Percentiles rank a stretch among this genome's conserved stretches.
Conservation (phyloP, 768 basidiomycete species). For the Lactarius psammicola region DNA sequence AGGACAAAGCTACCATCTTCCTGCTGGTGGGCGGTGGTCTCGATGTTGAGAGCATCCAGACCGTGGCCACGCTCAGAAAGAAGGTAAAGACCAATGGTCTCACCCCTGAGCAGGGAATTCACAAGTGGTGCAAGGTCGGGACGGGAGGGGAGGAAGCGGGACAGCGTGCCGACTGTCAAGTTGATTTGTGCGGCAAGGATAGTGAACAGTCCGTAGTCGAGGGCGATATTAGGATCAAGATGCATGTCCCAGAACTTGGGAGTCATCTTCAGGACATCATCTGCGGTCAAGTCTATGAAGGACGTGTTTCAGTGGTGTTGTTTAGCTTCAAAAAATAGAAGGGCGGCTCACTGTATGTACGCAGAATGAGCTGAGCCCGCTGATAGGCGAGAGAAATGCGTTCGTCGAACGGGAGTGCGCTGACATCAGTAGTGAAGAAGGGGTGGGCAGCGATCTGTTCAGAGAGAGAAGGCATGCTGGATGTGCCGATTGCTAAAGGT, state of each 20-base stretch:
- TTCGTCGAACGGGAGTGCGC: conserved; percentile 7
- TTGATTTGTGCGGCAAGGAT: conserved; percentile 53
- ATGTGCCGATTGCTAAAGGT: not conserved
- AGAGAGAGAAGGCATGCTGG: conserved; percentile 7
- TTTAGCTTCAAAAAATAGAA: not conserved
- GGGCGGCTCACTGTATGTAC: conserved; percentile 6
- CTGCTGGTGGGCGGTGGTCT: conserved; percentile 57
- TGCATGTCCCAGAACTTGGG: conserved; percentile 53
- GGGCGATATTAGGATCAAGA: conserved; percentile 49
- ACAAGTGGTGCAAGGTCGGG: conserved; percentile 52
- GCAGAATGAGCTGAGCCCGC: conserved; percentile 11
- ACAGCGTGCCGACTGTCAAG: conserved; percentile 52
- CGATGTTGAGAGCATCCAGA: conserved; percentile 57
- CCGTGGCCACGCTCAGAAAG: conserved; percentile 53
- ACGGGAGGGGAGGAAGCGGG: conserved; percentile 47
- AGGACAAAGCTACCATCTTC: conserved; percentile 48
- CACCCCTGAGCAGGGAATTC: conserved; percentile 49
- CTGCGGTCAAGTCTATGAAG: conserved; percentile 41
- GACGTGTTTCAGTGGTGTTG: not conserved
- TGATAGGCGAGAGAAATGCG: conserved; percentile 12
- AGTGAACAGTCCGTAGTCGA: conserved; percentile 54
- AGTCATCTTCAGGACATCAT: conserved; percentile 50
- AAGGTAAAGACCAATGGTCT: conserved; percentile 39
- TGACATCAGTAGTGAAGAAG: conserved; percentile 10
- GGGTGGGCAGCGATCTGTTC: conserved; percentile 13